These are phyloP conservation scores for Rubus idaeus DNA, from an alignment of 306 rosid species.

Conservation along the genomic window DNA sequence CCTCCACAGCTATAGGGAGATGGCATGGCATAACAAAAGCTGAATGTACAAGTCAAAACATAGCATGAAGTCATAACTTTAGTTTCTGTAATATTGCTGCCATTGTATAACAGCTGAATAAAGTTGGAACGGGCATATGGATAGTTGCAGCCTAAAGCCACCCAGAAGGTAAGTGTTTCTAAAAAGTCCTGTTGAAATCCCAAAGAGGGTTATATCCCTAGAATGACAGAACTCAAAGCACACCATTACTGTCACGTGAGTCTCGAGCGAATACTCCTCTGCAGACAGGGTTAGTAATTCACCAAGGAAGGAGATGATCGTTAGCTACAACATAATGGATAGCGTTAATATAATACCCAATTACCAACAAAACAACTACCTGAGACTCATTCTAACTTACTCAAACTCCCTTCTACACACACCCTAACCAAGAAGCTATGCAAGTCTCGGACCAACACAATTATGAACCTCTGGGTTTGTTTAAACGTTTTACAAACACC, in stretches of 20 bases:
- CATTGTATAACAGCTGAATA: not conserved
- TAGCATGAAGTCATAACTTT: too few species aligned
- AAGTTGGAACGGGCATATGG: not conserved
- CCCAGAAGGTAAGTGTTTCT: not conserved
- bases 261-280: not conserved
- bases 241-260: not conserved
- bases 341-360: not conserved
- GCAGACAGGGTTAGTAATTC: conserved; percentile 11
- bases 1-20: not conserved
- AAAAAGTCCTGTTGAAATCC: not conserved
- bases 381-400: not conserved
- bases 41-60: not conserved
- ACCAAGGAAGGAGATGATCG: not conserved
- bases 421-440: not conserved
- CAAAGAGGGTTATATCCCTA: not conserved
- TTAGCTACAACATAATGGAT: conserved; percentile 1
- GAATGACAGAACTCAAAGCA: not conserved
- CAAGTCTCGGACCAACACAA: not conserved
- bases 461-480: too few species aligned
- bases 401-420: not conserved
- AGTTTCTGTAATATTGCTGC: not conserved
- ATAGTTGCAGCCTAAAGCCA: not conserved
- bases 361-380: not conserved
- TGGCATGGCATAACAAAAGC: too few species aligned
- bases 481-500: too few species aligned